Percentiles rank a stretch among this genome's conserved stretches.
phyloP scores from a whole-genome alignment of 2,329 filamentous ascomycete species.

The Periconia sp. region DNA sequence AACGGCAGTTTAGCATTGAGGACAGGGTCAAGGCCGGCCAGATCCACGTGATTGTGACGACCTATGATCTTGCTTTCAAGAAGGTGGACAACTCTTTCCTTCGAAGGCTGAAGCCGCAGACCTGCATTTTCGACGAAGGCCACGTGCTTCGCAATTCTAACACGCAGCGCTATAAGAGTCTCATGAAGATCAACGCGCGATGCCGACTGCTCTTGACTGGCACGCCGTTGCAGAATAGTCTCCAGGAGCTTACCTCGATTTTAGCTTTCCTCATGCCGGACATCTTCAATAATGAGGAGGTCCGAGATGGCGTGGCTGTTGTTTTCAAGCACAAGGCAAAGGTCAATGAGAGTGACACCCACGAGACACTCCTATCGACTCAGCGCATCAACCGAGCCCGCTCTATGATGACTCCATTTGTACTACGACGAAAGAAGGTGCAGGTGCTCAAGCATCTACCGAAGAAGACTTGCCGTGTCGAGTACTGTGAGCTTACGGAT shows the following conservation, averaged over 20 bases:
- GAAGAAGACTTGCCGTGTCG: constrained; percentile 75
- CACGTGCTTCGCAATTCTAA: constrained; percentile 90
- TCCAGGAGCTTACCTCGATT: constrained; percentile 88
- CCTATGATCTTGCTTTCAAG: constrained; percentile 69
- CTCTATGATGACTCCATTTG: constrained; percentile 93
- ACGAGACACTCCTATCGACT: constrained; percentile 83
- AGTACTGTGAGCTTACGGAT: constrained; percentile 79
- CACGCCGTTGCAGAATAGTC: constrained; percentile 92
- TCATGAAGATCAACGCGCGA: constrained; percentile 77
- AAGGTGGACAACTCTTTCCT: constrained; percentile 69
- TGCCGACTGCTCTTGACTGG: constrained; percentile 89
- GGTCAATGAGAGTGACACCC: constrained; percentile 70
- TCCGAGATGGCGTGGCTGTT: constrained; percentile 76
- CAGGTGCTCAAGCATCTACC: constrained; percentile 87
- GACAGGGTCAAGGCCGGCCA: constrained; percentile 61
- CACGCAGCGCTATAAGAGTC: constrained; percentile 79
- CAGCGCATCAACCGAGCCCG: constrained; percentile 87
- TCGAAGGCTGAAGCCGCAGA: constrained; percentile 60
- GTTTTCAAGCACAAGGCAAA: constrained; percentile 94
- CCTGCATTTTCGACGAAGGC: constrained; percentile 88
- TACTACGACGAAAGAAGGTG: constrained; percentile 89
- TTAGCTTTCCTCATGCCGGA: constrained; percentile 92
- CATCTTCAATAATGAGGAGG: constrained; percentile 72
- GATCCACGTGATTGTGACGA: constrained; percentile 74
- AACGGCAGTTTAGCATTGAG: constrained; percentile 71